Base-by-base conservation (phyloP, 768 basidiomycete species). In the Dentipellis fragilis region DNA sequence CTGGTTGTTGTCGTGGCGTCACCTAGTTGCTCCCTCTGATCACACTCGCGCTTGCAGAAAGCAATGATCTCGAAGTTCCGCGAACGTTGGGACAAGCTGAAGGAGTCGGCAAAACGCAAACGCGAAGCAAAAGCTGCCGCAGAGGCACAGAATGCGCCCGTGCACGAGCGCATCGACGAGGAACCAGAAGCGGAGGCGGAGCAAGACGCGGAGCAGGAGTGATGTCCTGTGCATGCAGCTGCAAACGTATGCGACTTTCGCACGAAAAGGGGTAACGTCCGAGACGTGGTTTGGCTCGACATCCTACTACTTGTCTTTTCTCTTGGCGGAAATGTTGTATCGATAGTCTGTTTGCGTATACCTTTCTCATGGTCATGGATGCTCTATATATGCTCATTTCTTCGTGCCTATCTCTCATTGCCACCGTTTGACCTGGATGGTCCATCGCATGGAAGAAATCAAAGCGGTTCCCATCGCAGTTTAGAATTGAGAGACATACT, bases 71-170 rank as follows among this genome's bases (percentile, higher is more conserved):
- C 76, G 19, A 85, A 87, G 63, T 92, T 88, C 69, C 80, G 86
- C 23, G 90, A 92, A 69, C 78, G 88, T 40, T 93, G 90, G 90
- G 87, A 89, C 66, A 91, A 89, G 67, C 72, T 93, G 55, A 93
- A 93, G 66, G 91, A 93, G 64, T 87, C 86, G 23, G 86, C 89
- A 8, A 89, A 84, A 68, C 81, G 86, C 58, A 91, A 92, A 72
- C 88, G 90, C 67, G 86, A 88, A 64, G 84, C 83, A 51, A 80
- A 78, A 62, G 75, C 71, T 12, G 82, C 81, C 53, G 79, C 75
- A 1, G 79, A 77, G 9, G 75, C 76, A 16, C 78, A 75, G 19
- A 72, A 71, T 16, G 64, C 65, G 3, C 75, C 62, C 34, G 75
- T 84, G 42, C 75, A 80, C 58, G 85, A 89, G 56, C 76, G 79